Percentiles rank a stretch among this genome's conserved stretches.
Evolutionary conservation across 345 rosid species (phyloP).

Genomic region (Garcia nutans): DNA sequence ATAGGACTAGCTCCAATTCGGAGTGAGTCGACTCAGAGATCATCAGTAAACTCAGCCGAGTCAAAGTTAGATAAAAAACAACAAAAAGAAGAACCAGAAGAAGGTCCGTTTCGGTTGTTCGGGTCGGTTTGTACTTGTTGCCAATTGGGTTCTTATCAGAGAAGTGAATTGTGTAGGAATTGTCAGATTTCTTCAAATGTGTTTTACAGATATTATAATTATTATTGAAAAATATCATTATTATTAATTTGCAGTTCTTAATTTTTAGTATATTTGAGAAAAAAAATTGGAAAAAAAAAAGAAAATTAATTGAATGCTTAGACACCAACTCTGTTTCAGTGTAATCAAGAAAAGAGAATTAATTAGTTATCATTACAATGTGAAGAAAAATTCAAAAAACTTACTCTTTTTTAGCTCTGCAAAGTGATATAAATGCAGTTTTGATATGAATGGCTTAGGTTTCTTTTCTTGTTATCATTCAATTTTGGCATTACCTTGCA

Average conservation of each 20-base stretch:
- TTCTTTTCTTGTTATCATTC: neutral
- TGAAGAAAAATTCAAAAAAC: neutral
- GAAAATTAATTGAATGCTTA: slow-evolving; percentile 5
- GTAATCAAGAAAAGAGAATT: neutral
- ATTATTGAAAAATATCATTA: neutral
- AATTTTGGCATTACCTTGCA: neutral
- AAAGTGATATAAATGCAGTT: neutral
- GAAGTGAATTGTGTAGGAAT: slow-evolving; percentile 37
- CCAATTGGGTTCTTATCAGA: slow-evolving; percentile 39
- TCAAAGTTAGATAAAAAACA: slow-evolving; percentile 29
- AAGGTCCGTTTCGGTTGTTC: neutral
- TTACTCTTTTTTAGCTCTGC: neutral
- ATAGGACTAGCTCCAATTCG: slow-evolving; percentile 37
- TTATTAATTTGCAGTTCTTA: neutral
- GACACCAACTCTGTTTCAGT: neutral
- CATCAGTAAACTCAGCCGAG: slow-evolving; percentile 39
- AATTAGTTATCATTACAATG: neutral
- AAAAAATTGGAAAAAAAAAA: neutral
- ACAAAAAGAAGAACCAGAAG: no score
- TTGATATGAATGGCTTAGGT: neutral
- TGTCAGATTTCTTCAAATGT: slow-evolving; percentile 36
- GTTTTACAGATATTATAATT: slow-evolving; percentile 26
- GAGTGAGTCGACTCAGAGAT: slow-evolving; percentile 9
- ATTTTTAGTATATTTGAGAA: neutral
- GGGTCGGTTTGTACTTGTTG: slow-evolving; percentile 46